Conservation (phyloP, 192 early-diverging fungal genomes). For the Diversispora epigaea region DNA sequence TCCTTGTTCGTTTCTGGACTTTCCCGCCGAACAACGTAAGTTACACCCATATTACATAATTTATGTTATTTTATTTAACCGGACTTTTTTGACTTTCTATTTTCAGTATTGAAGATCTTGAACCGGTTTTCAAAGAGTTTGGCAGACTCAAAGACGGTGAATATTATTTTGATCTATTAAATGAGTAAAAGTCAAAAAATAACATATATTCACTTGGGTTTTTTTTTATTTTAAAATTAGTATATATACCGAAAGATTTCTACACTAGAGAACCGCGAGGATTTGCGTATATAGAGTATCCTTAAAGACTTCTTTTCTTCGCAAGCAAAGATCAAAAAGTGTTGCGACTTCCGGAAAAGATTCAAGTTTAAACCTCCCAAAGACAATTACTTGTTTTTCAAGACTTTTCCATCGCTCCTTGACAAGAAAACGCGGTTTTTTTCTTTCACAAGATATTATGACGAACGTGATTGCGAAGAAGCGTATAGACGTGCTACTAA, state of each 20-base stretch:
- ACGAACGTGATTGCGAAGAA: conserved; percentile 31
- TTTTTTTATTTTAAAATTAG: neutral
- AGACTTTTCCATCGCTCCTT: conserved; percentile 24
- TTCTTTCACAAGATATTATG: conserved; percentile 26
- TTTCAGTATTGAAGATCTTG: conserved; percentile 29
- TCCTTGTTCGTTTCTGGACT: conserved; percentile 26
- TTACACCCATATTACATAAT: neutral
- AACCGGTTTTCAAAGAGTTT: conserved; percentile 21
- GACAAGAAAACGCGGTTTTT: conserved; percentile 30
- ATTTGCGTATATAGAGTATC: conserved; percentile 34
- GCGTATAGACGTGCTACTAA: conserved; percentile 12
- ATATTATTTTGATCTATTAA: neutral
- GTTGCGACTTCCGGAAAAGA: neutral
- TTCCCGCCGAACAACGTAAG: conserved; percentile 23
- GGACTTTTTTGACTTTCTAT: neutral
- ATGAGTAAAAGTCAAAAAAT: neutral
- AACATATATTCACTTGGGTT: neutral
- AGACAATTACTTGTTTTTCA: conserved; percentile 1
- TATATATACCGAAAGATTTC: conserved; percentile 28
- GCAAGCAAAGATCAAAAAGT: conserved; percentile 14
- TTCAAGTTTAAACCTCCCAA: conserved; percentile 10
- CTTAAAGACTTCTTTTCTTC: conserved; percentile 24
- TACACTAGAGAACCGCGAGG: conserved; percentile 30
- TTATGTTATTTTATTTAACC: neutral
- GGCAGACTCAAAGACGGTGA: conserved; percentile 26